Evolutionary conservation across 2,329 filamentous ascomycete genomes (phyloP).

Genomic region (Malbranchea zuffiana): DNA sequence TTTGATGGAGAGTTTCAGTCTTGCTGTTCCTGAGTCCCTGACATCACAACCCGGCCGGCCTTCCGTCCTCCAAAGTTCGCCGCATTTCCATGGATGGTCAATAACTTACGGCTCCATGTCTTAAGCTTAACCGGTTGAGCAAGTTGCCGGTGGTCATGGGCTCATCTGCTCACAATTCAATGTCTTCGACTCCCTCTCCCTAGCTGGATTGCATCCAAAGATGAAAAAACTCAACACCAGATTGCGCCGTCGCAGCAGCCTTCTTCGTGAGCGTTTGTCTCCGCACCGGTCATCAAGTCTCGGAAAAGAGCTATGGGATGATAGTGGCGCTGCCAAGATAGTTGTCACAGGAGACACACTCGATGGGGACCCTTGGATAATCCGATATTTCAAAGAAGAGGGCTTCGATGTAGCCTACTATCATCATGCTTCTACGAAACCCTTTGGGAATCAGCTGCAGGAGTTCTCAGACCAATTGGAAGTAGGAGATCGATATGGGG

Average conservation of each 20-base stretch:
- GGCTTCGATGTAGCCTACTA: constrained; percentile 51
- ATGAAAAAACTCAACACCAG: constrained; percentile 3
- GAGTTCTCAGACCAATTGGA: constrained; percentile 45
- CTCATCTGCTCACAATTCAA: no score
- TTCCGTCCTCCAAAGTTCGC: no score
- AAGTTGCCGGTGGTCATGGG: no score
- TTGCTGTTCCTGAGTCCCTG: no score
- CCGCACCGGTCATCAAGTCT: background rate
- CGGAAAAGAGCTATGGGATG: constrained; percentile 57
- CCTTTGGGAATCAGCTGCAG: constrained; percentile 41
- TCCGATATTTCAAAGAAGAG: constrained; percentile 32
- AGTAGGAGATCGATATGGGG: constrained; percentile 49
- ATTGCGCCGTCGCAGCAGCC: constrained; percentile 3
- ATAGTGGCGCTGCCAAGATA: constrained; percentile 58
- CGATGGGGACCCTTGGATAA: constrained; percentile 10
- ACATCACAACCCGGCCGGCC: no score
- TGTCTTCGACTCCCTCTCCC: no score
- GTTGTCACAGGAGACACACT: constrained; percentile 12
- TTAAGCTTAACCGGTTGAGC: no score
- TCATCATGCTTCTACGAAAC: constrained; percentile 44
- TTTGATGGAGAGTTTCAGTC: no score
- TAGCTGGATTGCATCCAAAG: no score
- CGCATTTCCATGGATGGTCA: no score
- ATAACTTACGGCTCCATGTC: no score
- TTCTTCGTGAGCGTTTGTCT: constrained; percentile 3